Conservation (phyloP, 495 filamentous ascomycete genomes). For the Parachaetomium inaequale region DNA sequence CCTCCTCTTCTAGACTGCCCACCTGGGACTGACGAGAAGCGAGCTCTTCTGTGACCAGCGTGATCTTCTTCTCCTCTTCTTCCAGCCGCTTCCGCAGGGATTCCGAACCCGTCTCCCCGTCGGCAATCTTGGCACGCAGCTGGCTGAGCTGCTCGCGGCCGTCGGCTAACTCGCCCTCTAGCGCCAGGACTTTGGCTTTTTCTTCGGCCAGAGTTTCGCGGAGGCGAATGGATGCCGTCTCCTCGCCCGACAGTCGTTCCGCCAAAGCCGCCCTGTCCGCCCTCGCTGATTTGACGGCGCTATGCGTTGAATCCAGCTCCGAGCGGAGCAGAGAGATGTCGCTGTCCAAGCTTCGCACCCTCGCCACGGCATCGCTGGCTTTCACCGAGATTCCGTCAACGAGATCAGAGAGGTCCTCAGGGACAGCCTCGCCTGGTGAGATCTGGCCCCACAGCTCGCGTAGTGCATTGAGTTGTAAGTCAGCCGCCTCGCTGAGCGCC, state of each 20-base stretch:
- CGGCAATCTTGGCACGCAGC: slow-evolving; percentile 64
- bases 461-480: slow-evolving; percentile 54
- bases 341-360: slow-evolving; percentile 41
- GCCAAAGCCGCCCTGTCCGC: slow-evolving; percentile 42
- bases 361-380: slow-evolving; percentile 51
- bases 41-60: slow-evolving; percentile 59
- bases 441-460: slow-evolving; percentile 60
- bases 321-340: slow-evolving; percentile 43
- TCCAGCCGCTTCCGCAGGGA: slow-evolving; percentile 65
- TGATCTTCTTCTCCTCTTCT: slow-evolving; percentile 63
- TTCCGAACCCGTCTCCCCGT: slow-evolving; percentile 77
- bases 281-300: slow-evolving; percentile 33
- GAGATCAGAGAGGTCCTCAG: slow-evolving; percentile 56
- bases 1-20: slow-evolving; percentile 64
- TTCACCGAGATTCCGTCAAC: slow-evolving; percentile 61
- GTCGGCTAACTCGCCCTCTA: slow-evolving; percentile 63
- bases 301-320: slow-evolving; percentile 44
- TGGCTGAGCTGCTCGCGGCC: slow-evolving; percentile 61
- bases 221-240: slow-evolving; percentile 38
- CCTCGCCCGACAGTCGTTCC: slow-evolving; percentile 48
- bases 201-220: slow-evolving; percentile 54
- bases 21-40: slow-evolving; percentile 62
- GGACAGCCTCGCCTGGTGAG: slow-evolving; percentile 51
- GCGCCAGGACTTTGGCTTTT: slow-evolving; percentile 52
- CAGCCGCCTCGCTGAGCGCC: slow-evolving; percentile 42